Evolutionary conservation across 2,329 filamentous ascomycete species (phyloP), one percentile per base, ranked within the genome.

Genomic region (Phaeosphaeriaceae sp.): DNA sequence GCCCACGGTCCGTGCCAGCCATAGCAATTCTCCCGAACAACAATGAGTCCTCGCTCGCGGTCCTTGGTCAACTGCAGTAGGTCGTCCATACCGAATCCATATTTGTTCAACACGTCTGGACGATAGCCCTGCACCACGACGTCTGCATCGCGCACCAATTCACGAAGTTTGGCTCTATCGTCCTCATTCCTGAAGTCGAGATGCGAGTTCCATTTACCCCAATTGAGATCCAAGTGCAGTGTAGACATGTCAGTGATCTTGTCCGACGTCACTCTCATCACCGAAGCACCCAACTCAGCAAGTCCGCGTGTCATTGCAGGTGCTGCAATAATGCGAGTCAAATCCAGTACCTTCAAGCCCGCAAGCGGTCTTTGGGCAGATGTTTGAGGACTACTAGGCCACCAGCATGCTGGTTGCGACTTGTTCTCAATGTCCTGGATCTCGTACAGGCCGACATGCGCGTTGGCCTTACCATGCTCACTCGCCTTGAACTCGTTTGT

Each of bases 11-110:
- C 84, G 50, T 83, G 64, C 76, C 79, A 85, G 0, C 84, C 84
- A 58, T 84, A 86, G 66, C 82, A 85, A 61, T 85, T 85, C 71
- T 85, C 83, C 3, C 80, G 71, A 2, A 82, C 79, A 46, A 83
- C 79, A 19, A 85, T 75, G 21, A 84, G 74, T 0, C 82, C 82
- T 21, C 76, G 68, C 1, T 72, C 75, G 9, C 82, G 72, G 7
- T 78, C 70, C 47, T 78, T 74, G 1, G 74, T 78, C 44, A 83
- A 54, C 7, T 81, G 76, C 4, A 82, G 67, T 25, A 84, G 69
- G 1, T 75, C 79, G 3, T 79, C 68, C 0, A 72, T 68, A 0
- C 78, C 76, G 57, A 84, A 83, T 0, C 82, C 83, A 24, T 79
- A 78, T 54, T 80, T 80, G 17, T 83, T 80, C 51, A 85, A 70